These are phyloP conservation scores for Aspergillus udagawae DNA, from an alignment of 2,329 filamentous ascomycete species.

Conservation along the genomic window DNA sequence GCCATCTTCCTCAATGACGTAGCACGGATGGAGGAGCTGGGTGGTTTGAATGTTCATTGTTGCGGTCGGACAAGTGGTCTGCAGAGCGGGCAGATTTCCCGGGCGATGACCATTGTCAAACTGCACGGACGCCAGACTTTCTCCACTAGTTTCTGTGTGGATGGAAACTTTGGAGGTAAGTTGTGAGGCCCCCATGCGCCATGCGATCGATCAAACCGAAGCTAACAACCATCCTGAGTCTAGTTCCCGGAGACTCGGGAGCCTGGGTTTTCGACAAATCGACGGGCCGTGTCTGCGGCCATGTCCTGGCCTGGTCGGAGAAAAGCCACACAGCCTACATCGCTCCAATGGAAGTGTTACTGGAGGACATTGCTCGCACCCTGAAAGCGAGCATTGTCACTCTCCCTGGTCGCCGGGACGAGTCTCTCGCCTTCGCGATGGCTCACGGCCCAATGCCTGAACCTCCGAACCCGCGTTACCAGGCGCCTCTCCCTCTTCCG, in stretches of 20 bases:
- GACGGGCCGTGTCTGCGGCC: constrained; percentile 77
- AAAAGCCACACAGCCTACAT: constrained; percentile 83
- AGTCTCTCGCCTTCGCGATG: constrained; percentile 21
- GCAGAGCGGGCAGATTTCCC: constrained; percentile 72
- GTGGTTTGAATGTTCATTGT: constrained; percentile 77
- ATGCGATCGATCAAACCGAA: background rate
- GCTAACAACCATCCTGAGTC: constrained; percentile 13
- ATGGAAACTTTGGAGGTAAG: constrained; percentile 55
- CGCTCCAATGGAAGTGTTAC: constrained; percentile 86
- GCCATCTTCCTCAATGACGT: constrained; percentile 54
- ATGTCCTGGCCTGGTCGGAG: constrained; percentile 83
- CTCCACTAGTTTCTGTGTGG: constrained; percentile 65
- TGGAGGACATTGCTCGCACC: constrained; percentile 79
- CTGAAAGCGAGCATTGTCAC: constrained; percentile 67
- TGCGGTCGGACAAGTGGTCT: constrained; percentile 82
- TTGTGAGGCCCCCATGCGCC: constrained; percentile 14
- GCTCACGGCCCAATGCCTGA: constrained; percentile 11
- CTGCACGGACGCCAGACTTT: constrained; percentile 80
- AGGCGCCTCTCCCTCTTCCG: constrained; percentile 18
- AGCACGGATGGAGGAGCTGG: constrained; percentile 54
- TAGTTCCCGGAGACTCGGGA: constrained; percentile 81
- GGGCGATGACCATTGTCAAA: constrained; percentile 77
- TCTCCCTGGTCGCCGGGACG: constrained; percentile 55
- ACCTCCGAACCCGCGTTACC: constrained; percentile 20
- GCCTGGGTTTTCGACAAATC: constrained; percentile 86